Evolutionary conservation across 2,329 filamentous ascomycete species (phyloP), one percentile per base, ranked within the genome.

Genomic region (Ophiostoma perfectum): DNA sequence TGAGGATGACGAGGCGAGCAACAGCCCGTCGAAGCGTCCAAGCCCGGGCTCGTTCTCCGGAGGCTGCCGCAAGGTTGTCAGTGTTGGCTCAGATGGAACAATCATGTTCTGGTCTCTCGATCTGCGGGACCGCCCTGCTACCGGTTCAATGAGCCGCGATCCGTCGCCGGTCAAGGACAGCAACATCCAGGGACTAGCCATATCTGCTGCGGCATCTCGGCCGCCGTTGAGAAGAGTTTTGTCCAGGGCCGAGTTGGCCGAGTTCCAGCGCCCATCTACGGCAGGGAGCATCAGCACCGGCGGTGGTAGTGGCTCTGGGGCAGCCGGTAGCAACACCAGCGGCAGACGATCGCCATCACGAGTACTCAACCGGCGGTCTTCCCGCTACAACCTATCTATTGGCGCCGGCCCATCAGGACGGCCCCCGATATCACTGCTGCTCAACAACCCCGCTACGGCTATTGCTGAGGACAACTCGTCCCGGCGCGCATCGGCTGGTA

Each of bases 161-260:
- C 80, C 83, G 6, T 87, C 85, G 0, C 85, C 85, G 1, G 78
- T 64, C 39, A 74, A 80, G 39, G 86, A 86, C 73, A 73, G 73
- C 12, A 62, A 85, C 72, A 72, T 73, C 11, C 8, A 36, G 2
- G 18, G 27, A 12, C 49, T 27, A 14, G 49, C 49, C 12, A 55
- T 55, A 2, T 55, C 7, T 41, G 4, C 44, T 27, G 80, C 85
- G 1, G 81, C 86, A 0, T 82, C 83, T 49, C 88, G 88, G 42
- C 91, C 90, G 47, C 93, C 94, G 4, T 80, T 98, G 45, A 86
- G 95, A 67, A 90, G 91, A 68, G 90, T 99, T 8, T 82, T 98
- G 44, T 97, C 93, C 1, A 92, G 91, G 73, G 89, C 90, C 0
- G 94, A 98, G 74, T 81, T 98, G 55, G 90, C 92, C 8, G 91